Evolutionary conservation across 495 filamentous ascomycete genomes (phyloP), one percentile per base, ranked within the genome.

Genomic region (Talaromyces thailandensis): DNA sequence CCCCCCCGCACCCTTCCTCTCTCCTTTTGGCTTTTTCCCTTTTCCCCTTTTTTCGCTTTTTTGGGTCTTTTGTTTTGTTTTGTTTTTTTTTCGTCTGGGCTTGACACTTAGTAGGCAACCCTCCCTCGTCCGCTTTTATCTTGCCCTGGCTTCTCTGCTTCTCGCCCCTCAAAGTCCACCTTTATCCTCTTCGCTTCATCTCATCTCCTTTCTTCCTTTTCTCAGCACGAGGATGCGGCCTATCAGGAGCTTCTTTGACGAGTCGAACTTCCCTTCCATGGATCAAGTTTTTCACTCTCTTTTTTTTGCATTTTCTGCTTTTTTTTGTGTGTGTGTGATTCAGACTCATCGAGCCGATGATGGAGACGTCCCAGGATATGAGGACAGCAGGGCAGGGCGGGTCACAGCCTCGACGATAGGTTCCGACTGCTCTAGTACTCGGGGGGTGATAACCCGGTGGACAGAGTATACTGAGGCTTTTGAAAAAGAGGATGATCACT

Each of bases 321-420:
- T 45, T 48, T 60, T n/a, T 50, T 26, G 2, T 51, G 7, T 12
- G 31, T 35, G 31, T 35, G 51, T 55, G 51, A 28, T 55, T 55
- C 12, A 55, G 51, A 55, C 23, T 26, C 24, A 55, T 6, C 12
- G 26, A 25, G 59, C 25, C 43, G 11, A 51, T 61, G 59, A 61
- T 61, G 59, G 11, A 61, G 37, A 29, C 59, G 59, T 26, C 51
- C 51, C 37, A 24, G 32, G 28, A 58, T 21, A 58, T 7, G 59
- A 25, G 59, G 35, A 37, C 59, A 61, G 59, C 51, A 55, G 51
- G 28, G 16, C 43, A 52, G 58, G 58, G 12, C 23, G 59, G 59
- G 37, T 51, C 37, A 59, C 23, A 59, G 57, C 57, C 48, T 59
- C 57, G 57, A 59, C 57, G 57, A 59, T 59, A 59, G 48, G 57